These are phyloP conservation scores for Acanthamoeba culbertsoni DNA, from an alignment of 208 protist genomes.

Conservation along the genomic window DNA sequence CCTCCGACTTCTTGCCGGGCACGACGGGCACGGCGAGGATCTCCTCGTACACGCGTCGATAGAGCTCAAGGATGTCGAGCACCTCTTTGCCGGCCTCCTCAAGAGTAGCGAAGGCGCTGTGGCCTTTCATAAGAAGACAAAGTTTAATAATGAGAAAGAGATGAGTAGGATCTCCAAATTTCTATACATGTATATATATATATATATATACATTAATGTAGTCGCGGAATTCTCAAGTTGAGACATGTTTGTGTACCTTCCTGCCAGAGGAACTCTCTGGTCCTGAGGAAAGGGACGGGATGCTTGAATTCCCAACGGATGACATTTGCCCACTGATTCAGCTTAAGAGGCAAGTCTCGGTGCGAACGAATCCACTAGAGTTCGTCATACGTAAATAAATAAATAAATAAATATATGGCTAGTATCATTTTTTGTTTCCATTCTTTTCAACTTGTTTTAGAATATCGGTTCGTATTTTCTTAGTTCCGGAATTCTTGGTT, in stretches of 20 bases:
- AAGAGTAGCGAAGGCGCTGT: constrained; percentile 91
- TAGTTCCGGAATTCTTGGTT: background rate
- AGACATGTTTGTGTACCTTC: constrained; percentile 87
- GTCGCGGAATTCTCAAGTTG: background rate
- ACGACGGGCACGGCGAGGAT: constrained; percentile 96
- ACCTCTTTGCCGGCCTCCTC: constrained; percentile 94
- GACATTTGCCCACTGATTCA: constrained; percentile 98
- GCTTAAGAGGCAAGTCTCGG: constrained; percentile 96
- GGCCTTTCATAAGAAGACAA: constrained; percentile 68
- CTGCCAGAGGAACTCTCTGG: constrained; percentile 99
- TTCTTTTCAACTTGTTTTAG: too few relatives aligned
- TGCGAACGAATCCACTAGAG: constrained; percentile 95
- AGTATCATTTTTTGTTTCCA: too few relatives aligned
- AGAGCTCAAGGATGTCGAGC: constrained; percentile 94
- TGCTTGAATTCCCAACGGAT: constrained; percentile 99
- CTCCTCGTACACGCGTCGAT: constrained; percentile 95
- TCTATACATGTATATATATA: background rate
- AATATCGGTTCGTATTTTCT: too few relatives aligned
- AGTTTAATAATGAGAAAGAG: background rate
- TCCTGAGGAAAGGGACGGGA: constrained; percentile 98
- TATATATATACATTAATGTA: background rate
- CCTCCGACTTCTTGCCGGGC: constrained; percentile 96
- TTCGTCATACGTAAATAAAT: background rate
- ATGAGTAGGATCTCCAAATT: background rate
- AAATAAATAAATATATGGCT: background rate